phyloP scores from a whole-genome alignment of 2,329 filamentous ascomycete genomes.

The Curvularia sp. region DNA sequence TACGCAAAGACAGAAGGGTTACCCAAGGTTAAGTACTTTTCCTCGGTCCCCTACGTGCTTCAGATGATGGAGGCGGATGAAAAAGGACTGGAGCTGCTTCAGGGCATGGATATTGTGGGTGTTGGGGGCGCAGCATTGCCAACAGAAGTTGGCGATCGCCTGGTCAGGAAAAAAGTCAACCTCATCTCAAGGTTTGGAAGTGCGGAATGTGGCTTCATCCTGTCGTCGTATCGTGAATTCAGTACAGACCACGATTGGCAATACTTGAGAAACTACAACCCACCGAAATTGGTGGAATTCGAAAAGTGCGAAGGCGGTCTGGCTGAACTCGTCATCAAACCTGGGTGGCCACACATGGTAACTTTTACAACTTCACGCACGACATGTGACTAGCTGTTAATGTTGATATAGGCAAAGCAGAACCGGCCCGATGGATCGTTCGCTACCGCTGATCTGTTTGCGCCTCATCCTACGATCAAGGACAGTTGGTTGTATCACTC shows the following conservation, averaged over 20 bases:
- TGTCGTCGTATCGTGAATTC: constrained; percentile 68
- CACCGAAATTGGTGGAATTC: constrained; percentile 57
- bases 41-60: constrained; percentile 79
- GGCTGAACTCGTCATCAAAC: constrained; percentile 64
- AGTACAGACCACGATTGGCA: constrained; percentile 65
- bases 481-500: constrained; percentile 70
- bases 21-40: constrained; percentile 63
- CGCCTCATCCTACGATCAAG: constrained; percentile 59
- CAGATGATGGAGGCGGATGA: constrained; percentile 90
- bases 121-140: constrained; percentile 69
- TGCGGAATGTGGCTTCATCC: constrained; percentile 70
- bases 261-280: constrained; percentile 60
- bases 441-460: constrained; percentile 69
- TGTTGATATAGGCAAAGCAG: constrained; percentile 54
- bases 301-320: constrained; percentile 48
- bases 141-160: constrained; percentile 59
- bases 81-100: constrained; percentile 74
- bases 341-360: constrained; percentile 64
- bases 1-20: constrained; percentile 23
- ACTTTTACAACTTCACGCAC: neutral
- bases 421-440: constrained; percentile 68
- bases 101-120: constrained; percentile 66
- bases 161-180: constrained; percentile 61
- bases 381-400: constrained; percentile 2
- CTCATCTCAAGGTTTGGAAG: constrained; percentile 70